Conservation (phyloP, 352 stramenopile genomes). For the Pythium sp. region DNA sequence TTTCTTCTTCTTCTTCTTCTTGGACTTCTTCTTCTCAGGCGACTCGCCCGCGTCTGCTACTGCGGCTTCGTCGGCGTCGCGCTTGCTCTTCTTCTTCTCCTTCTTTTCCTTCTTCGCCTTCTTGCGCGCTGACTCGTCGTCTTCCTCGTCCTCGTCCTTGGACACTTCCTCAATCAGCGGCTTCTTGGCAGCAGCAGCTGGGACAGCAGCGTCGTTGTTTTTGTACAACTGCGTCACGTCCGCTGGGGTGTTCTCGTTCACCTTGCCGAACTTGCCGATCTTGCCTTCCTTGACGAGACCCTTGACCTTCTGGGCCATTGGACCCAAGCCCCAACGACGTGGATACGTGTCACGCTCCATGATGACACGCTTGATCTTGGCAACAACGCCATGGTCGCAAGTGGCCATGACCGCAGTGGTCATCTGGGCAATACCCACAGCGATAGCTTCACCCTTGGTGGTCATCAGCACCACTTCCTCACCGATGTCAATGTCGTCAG, state of each 20-base stretch:
- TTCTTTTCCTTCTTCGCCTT: constrained; percentile 80
- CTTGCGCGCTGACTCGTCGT: constrained; percentile 42
- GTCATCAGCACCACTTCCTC: constrained; percentile 99
- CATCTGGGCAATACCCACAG: constrained; percentile 99
- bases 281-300: constrained; percentile 93
- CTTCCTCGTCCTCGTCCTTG: constrained; percentile 31
- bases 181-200: constrained; percentile 32
- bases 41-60: constrained; percentile 53
- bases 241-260: constrained; percentile 82
- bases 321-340: constrained; percentile 97
- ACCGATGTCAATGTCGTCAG: constrained; percentile 98
- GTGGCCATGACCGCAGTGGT: constrained; percentile 99
- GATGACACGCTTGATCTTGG: constrained; percentile 99
- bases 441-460: constrained; percentile 99
- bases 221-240: constrained; percentile 78
- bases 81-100: constrained; percentile 75
- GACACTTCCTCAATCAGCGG: constrained; percentile 62
- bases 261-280: constrained; percentile 89
- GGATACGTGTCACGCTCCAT: constrained; percentile 99
- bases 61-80: constrained; percentile 45
- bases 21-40: constrained; percentile 84
- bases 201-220: constrained; percentile 31
- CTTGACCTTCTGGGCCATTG: constrained; percentile 99
- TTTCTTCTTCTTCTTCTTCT: constrained; percentile 90
- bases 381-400: constrained; percentile 99